Evolutionary conservation across 805 yeast genomes (phyloP).

Genomic region (Candida cerambycidarum): DNA sequence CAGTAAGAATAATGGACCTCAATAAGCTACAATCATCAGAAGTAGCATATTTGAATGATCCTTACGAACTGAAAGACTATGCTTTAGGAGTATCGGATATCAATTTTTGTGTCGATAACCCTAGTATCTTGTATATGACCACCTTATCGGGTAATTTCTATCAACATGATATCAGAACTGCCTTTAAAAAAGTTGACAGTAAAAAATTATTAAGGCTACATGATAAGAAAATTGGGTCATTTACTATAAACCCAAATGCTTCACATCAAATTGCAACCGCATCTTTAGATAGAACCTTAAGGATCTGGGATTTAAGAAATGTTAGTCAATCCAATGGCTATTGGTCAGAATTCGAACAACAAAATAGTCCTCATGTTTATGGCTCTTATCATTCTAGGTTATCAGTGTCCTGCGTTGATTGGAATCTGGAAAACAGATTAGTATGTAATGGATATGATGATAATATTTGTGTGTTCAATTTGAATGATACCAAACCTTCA

Average conservation of each 20-base stretch:
- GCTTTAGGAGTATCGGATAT: slow-evolving; percentile 73
- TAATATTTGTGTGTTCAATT: slow-evolving; percentile 64
- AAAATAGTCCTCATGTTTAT: slow-evolving; percentile 46
- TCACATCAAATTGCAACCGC: slow-evolving; percentile 77
- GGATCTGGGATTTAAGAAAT: slow-evolving; percentile 83
- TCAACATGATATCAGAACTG: slow-evolving; percentile 63
- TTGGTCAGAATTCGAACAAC: slow-evolving; percentile 61
- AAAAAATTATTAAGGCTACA: slow-evolving; percentile 58
- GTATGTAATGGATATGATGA: slow-evolving; percentile 96
- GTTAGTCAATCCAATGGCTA: slow-evolving; percentile 33
- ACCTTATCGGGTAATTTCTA: slow-evolving; percentile 82
- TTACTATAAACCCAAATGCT: slow-evolving; percentile 70
- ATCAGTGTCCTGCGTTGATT: slow-evolving; percentile 82
- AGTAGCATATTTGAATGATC: slow-evolving; percentile 42
- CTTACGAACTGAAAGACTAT: slow-evolving; percentile 43
- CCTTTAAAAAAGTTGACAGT: slow-evolving; percentile 25
- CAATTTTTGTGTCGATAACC: slow-evolving; percentile 46
- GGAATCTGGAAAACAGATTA: slow-evolving; percentile 65
- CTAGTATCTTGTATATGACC: slow-evolving; percentile 64
- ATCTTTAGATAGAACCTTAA: slow-evolving; percentile 80
- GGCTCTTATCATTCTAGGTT: slow-evolving; percentile 73
- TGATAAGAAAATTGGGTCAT: slow-evolving; percentile 91
- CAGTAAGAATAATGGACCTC: slow-evolving; percentile 72
- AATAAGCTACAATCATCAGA: slow-evolving; percentile 59
- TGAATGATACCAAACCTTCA: slow-evolving; percentile 32